These are phyloP conservation scores for Cladosporium velox DNA, from an alignment of 2,329 filamentous ascomycete species.

Conservation along the genomic window DNA sequence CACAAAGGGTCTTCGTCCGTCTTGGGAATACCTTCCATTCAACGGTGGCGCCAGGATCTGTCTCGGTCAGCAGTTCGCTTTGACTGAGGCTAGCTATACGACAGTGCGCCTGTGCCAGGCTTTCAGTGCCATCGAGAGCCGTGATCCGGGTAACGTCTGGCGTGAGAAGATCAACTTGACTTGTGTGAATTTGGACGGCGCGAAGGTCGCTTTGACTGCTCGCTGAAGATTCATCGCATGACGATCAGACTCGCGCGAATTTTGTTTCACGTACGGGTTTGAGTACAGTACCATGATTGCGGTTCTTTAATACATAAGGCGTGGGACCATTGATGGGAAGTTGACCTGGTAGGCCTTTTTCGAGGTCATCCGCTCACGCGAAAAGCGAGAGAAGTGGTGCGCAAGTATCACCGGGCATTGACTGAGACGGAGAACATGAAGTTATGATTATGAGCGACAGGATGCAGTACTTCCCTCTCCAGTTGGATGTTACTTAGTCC, in stretches of 20 bases:
- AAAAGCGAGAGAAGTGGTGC: neutral
- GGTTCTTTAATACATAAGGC: neutral
- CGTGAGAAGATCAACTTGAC: slow-evolving; percentile 33
- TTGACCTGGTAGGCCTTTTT: neutral
- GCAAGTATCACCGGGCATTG: neutral
- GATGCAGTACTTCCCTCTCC: neutral
- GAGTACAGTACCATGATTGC: neutral
- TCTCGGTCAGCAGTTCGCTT: slow-evolving; percentile 27
- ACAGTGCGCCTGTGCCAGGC: slow-evolving; percentile 64
- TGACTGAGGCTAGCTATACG: slow-evolving; percentile 21
- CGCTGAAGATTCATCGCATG: neutral
- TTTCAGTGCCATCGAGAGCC: slow-evolving; percentile 54
- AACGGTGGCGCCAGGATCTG: slow-evolving; percentile 36
- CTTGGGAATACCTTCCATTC: slow-evolving; percentile 43
- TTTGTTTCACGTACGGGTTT: neutral
- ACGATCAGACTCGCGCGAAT: neutral
- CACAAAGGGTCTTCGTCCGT: slow-evolving; percentile 36
- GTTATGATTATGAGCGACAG: neutral
- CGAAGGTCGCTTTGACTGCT: slow-evolving; percentile 33
- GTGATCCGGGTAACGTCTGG: slow-evolving; percentile 35
- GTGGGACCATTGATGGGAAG: neutral
- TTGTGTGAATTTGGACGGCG: slow-evolving; percentile 33
- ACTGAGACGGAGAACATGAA: neutral
- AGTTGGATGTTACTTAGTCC: neutral
- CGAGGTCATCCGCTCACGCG: neutral